phyloP scores from a whole-genome alignment of 805 yeast genomes.

The Myxozyma lipomycoides region DNA sequence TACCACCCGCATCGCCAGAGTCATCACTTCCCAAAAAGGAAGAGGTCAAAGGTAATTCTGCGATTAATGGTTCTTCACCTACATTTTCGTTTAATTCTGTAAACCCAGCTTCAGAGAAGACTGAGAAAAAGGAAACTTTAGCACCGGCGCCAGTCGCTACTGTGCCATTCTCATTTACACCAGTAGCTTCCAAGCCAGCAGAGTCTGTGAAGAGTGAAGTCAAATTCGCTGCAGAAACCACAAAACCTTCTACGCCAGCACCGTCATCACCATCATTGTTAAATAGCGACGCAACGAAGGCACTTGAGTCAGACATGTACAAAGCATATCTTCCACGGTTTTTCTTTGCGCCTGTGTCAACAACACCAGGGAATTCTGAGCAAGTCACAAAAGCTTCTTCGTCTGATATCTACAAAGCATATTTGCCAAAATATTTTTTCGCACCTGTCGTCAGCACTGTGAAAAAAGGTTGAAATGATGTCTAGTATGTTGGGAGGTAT shows the following conservation, averaged over 20 bases:
- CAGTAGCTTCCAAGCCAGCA: background rate
- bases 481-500: too few relatives aligned
- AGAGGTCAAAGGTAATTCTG: background rate
- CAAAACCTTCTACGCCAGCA: background rate
- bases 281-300: conserved; percentile 4
- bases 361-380: background rate
- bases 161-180: background rate
- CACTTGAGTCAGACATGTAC: conserved; percentile 12
- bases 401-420: background rate
- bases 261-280: background rate
- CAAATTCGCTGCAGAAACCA: background rate
- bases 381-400: background rate
- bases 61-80: background rate
- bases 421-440: background rate
- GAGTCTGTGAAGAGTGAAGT: background rate
- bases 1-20: conserved; percentile 14
- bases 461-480: background rate
- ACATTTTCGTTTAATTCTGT: background rate
- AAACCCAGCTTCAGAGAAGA: background rate
- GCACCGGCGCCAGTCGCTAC: background rate
- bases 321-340: conserved; percentile 17
- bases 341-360: conserved; percentile 4
- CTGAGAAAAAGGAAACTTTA: background rate
- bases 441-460: too few relatives aligned
- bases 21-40: background rate